Percentiles rank a stretch among this genome's conserved stretches.
Evolutionary conservation across 1,139 yeast species (phyloP).

Genomic region (Hyphopichia burtonii): DNA sequence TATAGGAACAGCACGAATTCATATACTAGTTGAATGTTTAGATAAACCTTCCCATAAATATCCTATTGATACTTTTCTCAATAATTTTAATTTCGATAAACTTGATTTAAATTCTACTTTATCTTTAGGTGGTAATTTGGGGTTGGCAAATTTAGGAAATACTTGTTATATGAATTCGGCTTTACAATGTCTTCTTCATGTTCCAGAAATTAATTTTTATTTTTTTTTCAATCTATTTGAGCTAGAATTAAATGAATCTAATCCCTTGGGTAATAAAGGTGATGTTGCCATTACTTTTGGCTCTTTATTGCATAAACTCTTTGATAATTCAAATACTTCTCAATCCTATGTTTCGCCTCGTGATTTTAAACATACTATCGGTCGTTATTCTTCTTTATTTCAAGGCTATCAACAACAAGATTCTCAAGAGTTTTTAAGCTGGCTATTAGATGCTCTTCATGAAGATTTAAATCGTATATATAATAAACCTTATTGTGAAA

Average conservation of each 20-base stretch:
- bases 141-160: conserved; percentile 83
- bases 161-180: conserved; percentile 98
- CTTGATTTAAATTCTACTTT: conserved; percentile 14
- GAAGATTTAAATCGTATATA: conserved; percentile 86
- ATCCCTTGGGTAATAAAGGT: conserved; percentile 81
- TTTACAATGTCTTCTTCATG: conserved; percentile 81
- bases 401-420: conserved; percentile 92
- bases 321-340: conserved; percentile 24
- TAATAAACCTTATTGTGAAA: conserved; percentile 83
- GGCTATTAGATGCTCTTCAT: conserved; percentile 86
- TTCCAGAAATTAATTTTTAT: conserved; percentile 80
- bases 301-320: conserved; percentile 57
- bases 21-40: conserved; percentile 32
- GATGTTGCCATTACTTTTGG: conserved; percentile 78
- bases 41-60: conserved; percentile 22
- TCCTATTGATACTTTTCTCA: conserved; percentile 30
- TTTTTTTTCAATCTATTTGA: conserved; percentile 63
- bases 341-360: conserved; percentile 54
- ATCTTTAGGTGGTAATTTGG: conserved; percentile 43
- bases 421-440: conserved; percentile 91
- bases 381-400: conserved; percentile 78
- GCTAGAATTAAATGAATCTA: conserved; percentile 66
- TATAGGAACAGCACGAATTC: conserved; percentile 24
- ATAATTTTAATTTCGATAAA: conserved; percentile 15
- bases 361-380: conserved; percentile 76